Base-by-base conservation (phyloP, 352 stramenopile species). In the Globisporangium apiculatum region DNA sequence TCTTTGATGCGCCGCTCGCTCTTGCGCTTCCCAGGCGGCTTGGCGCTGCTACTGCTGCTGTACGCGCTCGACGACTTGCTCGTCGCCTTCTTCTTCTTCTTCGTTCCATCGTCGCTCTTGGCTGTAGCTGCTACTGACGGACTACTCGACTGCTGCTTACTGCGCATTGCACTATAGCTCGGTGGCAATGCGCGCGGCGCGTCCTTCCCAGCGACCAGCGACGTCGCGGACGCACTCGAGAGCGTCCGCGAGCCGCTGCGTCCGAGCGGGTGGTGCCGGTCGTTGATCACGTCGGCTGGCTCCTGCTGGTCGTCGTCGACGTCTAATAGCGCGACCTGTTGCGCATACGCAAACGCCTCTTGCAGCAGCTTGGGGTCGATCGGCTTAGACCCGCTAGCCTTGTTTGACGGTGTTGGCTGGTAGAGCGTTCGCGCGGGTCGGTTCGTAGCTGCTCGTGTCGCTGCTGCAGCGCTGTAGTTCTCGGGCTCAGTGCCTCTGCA, bases 291-390 rank as follows among this genome's bases (percentile, higher is more conserved):
- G 18, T 63, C 18, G 1, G 37, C 31, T 18, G 37, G 46, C 31
- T 71, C 55, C 12, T 61, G 60, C n/a, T 80, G 54, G 9, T 68
- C 67, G 17, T 80, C 71, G 10, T 78, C 71, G 7, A 78, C 68
- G 24, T 71, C 65, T 48, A 81, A 64, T 55, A 69, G 50, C 18
- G 85, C 73, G n/a, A 89, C 56, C 35, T 72, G 64, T 9, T 86
- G 67, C 5, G 82, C 82, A 55, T 89, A 92, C 0, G 76, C 79
- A 36, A 92, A 92, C 0, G 83, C 83, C 42, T 92, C 67, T 59
- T 90, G 76, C n/a, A 92, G 61, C 36, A 90, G 60, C 24, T 76
- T 73, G 7, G 82, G 66, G 46, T 90, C 78, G 46, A 92, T 83
- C 0, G 50, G 36, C 50, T 84, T 86, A 4, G 56, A 52, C 36